Percentiles rank a stretch among this genome's conserved stretches.
phyloP scores from a whole-genome alignment of 768 basidiomycete species.

The Rhodotorula paludigena region DNA sequence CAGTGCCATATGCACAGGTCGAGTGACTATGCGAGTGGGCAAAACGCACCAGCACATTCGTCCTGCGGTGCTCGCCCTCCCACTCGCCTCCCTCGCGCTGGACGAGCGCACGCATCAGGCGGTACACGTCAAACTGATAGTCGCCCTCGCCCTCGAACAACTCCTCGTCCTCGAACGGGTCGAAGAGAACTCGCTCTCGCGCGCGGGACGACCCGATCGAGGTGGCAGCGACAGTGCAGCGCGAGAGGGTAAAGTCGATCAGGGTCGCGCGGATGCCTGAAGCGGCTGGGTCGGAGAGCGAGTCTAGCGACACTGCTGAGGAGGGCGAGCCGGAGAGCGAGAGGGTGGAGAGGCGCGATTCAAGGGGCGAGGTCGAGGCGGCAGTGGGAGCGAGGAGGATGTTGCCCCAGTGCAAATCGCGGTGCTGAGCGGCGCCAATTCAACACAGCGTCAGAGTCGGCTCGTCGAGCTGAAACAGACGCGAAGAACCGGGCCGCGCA shows the following conservation, averaged over 20 bases:
- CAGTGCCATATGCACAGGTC: background rate
- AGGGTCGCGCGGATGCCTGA: constrained; percentile 72
- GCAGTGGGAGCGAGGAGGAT: constrained; percentile 59
- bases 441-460: too few species aligned
- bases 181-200: constrained; percentile 62
- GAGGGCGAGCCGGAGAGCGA: background rate
- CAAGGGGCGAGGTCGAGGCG: constrained; percentile 41
- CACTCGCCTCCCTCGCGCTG: constrained; percentile 54
- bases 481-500: constrained; percentile 48
- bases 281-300: background rate
- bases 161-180: constrained; percentile 62
- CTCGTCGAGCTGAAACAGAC: constrained; percentile 13
- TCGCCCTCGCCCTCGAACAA: constrained; percentile 90
- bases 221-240: too few species aligned
- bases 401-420: constrained; percentile 98
- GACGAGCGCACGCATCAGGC: constrained; percentile 69
- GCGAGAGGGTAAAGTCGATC: constrained; percentile 89
- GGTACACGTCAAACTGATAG: constrained; percentile 91
- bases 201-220: constrained; percentile 52
- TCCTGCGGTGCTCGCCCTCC: constrained; percentile 71
- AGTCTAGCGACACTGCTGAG: background rate
- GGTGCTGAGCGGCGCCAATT: constrained; percentile 59
- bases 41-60: constrained; percentile 79
- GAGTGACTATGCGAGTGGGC: background rate
- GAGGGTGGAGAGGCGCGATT: background rate